These are phyloP conservation scores for Mycocentrospora acerina DNA, from an alignment of 2,329 filamentous ascomycete species.

Conservation along the genomic window DNA sequence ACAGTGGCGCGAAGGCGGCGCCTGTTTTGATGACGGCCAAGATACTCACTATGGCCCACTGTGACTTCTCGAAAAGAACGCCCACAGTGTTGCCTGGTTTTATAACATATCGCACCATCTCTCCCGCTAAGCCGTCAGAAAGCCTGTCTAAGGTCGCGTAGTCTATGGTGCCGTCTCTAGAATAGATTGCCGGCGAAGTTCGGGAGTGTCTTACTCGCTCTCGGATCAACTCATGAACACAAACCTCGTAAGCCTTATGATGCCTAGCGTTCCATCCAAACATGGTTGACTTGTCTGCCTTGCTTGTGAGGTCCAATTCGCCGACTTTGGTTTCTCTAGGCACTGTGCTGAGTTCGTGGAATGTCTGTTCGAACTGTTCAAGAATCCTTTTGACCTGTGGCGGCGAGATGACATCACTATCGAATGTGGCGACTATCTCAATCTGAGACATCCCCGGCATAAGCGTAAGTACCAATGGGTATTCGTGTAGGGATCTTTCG, in stretches of 20 bases:
- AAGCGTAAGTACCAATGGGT: conserved; percentile 3
- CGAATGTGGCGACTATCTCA: background rate
- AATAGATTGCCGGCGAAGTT: conserved; percentile 1
- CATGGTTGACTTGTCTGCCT: conserved; percentile 3
- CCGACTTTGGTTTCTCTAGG: conserved; percentile 2
- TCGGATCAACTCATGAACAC: conserved; percentile 1
- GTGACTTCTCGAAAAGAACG: conserved; percentile 32
- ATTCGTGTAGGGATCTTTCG: conserved; percentile 3
- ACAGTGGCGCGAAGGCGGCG: conserved; percentile 25
- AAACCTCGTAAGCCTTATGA: conserved; percentile 2
- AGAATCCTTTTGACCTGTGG: background rate
- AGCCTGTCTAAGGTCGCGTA: background rate
- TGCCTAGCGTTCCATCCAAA: background rate
- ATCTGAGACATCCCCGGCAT: background rate
- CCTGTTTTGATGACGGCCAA: conserved; percentile 33
- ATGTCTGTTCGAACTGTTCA: conserved; percentile 2
- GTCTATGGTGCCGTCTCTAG: background rate
- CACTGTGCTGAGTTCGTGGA: background rate
- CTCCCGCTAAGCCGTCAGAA: background rate
- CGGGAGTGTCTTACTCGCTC: background rate
- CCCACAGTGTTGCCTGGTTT: conserved; percentile 8
- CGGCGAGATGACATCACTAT: background rate
- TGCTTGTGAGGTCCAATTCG: background rate
- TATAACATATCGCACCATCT: background rate
- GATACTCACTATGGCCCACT: conserved; percentile 37